Evolutionary conservation across 2,329 filamentous ascomycete species (phyloP).

Genomic region (Alternaria panax): DNA sequence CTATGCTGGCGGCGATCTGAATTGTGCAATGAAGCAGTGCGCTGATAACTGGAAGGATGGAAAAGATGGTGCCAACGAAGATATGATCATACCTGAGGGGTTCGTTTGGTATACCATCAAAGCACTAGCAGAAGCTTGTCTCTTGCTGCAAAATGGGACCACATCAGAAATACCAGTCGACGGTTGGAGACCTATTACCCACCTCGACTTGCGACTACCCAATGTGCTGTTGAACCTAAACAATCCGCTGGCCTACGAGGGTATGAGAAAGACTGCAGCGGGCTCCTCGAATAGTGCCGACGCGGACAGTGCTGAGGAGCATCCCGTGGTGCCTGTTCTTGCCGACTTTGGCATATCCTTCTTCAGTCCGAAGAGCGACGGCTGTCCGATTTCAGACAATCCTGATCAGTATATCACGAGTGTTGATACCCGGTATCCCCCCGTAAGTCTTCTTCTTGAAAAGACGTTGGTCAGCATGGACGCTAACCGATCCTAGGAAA

Average conservation of each 20-base stretch:
- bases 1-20: constrained; percentile 1
- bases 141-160: not conserved
- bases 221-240: not conserved
- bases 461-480: not conserved
- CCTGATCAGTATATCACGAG: not conserved
- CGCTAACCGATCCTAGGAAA: not conserved
- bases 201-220: not conserved
- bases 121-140: not conserved
- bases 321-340: not conserved
- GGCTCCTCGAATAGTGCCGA: not conserved
- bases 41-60: not conserved
- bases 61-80: not conserved
- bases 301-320: not conserved
- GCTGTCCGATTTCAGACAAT: not conserved
- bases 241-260: not conserved
- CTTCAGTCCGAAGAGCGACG: not conserved
- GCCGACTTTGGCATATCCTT: constrained; percentile 4
- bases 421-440: not conserved
- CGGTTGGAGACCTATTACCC: constrained; percentile 51
- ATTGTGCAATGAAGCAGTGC: not conserved
- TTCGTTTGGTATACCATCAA: not conserved
- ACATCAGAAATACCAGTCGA: not conserved
- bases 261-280: not conserved
- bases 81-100: not conserved
- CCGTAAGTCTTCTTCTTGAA: not conserved